Evolutionary conservation across 257 asterid species (phyloP).

Genomic region (Gynochthodes officinalis): DNA sequence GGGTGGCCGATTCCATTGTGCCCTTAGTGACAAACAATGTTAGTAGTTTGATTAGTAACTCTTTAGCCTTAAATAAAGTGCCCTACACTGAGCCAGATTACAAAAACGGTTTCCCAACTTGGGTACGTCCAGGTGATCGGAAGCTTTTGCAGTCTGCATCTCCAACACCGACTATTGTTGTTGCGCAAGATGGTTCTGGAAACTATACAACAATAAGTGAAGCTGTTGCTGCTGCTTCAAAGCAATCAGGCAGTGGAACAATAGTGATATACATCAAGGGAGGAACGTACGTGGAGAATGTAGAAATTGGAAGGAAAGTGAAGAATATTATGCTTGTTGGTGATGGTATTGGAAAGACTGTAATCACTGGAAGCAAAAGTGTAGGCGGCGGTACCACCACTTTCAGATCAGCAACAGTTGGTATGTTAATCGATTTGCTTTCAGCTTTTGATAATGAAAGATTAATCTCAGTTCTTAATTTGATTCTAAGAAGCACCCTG

Average conservation of each 20-base stretch:
- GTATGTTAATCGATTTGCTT: slow-evolving; percentile 47
- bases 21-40: slow-evolving; percentile 59
- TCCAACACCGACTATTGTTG: slow-evolving; percentile 47
- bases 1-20: slow-evolving; percentile 35
- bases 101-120: slow-evolving; percentile 50
- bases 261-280: slow-evolving; percentile 63
- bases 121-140: slow-evolving; percentile 67
- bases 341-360: slow-evolving; percentile 81
- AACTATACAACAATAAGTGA: slow-evolving; percentile 48
- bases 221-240: slow-evolving; percentile 55
- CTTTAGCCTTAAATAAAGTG: slow-evolving; percentile 50
- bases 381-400: slow-evolving; percentile 69
- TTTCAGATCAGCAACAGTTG: slow-evolving; percentile 78
- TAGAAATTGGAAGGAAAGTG: slow-evolving; percentile 40
- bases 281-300: slow-evolving; percentile 76
- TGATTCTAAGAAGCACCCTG: too few species aligned
- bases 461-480: not conserved
- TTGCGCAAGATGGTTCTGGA: slow-evolving; percentile 50
- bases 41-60: slow-evolving; percentile 54
- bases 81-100: slow-evolving; percentile 17
- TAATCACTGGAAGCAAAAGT: slow-evolving; percentile 77
- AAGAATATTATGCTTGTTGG: slow-evolving; percentile 74
- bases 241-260: slow-evolving; percentile 44
- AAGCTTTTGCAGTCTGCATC: slow-evolving; percentile 46
- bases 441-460: too few species aligned